Conservation (phyloP, 495 filamentous ascomycete genomes). For the Penicillium arizonense region DNA sequence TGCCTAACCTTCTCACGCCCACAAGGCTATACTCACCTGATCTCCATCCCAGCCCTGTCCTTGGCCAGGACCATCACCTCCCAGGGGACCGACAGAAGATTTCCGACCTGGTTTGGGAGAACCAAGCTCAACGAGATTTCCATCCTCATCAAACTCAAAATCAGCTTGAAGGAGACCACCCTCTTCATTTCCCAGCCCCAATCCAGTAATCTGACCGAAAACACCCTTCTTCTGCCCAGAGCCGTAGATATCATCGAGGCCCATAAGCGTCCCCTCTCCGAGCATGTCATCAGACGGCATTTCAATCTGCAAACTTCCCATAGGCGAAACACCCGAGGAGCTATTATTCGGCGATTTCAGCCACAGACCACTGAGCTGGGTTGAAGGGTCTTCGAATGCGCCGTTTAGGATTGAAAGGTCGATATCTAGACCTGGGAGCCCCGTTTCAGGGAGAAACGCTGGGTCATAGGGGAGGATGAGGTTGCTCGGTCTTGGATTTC, state of each 20-base stretch:
- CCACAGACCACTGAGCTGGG: conserved; percentile 21
- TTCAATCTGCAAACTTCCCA: conserved; percentile 29
- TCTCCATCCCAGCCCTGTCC: not conserved
- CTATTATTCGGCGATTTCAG: conserved; percentile 29
- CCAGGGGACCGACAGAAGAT: not conserved
- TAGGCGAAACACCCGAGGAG: conserved; percentile 27
- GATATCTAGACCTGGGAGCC: conserved; percentile 55
- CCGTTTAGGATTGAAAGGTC: conserved; percentile 37
- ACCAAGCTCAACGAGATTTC: conserved; percentile 51
- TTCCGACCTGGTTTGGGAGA: conserved; percentile 16
- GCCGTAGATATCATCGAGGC: conserved; percentile 17
- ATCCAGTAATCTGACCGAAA: conserved; percentile 13
- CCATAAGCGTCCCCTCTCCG: conserved; percentile 17
- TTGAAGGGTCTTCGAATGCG: conserved; percentile 7
- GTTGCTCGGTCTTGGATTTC: conserved; percentile 64
- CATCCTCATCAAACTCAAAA: conserved; percentile 64
- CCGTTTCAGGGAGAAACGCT: conserved; percentile 72
- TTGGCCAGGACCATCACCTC: not conserved
- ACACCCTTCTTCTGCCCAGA: conserved; percentile 24
- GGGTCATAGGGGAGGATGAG: conserved; percentile 82
- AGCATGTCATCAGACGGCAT: conserved; percentile 30
- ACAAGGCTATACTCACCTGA: conserved; percentile 21
- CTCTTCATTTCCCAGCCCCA: conserved; percentile 40
- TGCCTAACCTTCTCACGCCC: not conserved
- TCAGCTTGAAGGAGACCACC: conserved; percentile 59